A percentile compares a stretch with the other conserved stretches of the same genome.
Evolutionary conservation across 2,329 filamentous ascomycete species (phyloP).

Genomic region (Venturia nashicola): DNA sequence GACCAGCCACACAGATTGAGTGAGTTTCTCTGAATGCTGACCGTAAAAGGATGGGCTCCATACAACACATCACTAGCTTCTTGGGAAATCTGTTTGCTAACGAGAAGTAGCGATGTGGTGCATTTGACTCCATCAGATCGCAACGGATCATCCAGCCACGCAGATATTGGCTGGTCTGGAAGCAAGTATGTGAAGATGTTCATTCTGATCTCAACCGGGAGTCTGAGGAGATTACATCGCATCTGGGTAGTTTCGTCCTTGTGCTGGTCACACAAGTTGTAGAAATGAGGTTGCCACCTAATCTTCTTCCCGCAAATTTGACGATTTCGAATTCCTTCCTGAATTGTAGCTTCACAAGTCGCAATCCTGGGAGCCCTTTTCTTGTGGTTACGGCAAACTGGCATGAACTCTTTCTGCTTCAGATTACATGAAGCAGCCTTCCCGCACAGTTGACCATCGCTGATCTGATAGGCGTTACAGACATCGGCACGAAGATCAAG

Average conservation of each 20-base stretch:
- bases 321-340: too few relatives aligned
- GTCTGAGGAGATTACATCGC: conserved; percentile 3
- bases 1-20: conserved; percentile 4
- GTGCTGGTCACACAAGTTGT: conserved; percentile 6
- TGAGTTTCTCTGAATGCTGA: background rate
- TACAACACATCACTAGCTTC: conserved; percentile 6
- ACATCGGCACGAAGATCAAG: background rate
- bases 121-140: conserved; percentile 3
- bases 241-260: background rate
- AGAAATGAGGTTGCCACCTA: background rate
- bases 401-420: background rate
- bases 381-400: conserved; percentile 5
- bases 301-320: background rate
- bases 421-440: background rate
- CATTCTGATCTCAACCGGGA: conserved; percentile 4
- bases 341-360: background rate
- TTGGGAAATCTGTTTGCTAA: conserved; percentile 4
- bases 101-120: conserved; percentile 1
- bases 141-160: conserved; percentile 3
- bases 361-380: background rate
- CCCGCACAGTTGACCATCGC: background rate
- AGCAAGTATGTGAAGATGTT: conserved; percentile 8
- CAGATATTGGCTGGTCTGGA: conserved; percentile 3
- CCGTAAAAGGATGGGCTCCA: conserved; percentile 6
- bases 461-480: conserved; percentile 4